Base-by-base conservation (phyloP, 352 stramenopile genomes). In the Pythium brassicae region DNA sequence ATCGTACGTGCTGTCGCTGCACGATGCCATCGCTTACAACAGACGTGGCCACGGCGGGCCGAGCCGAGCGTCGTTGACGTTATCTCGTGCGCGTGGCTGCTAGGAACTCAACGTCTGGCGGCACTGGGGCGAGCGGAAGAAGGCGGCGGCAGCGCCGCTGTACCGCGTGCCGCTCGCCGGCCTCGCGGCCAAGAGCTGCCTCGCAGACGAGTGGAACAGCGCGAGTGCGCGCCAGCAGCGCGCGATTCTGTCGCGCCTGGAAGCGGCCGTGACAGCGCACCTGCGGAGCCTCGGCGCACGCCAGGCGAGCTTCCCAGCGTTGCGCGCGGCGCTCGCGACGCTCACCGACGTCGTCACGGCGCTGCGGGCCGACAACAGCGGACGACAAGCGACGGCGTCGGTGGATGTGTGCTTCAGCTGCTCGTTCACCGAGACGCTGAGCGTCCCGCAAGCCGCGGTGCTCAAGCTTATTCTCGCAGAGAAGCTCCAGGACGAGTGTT, bases 21-120 rank as follows among this genome's bases (percentile, higher is more conserved):
- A n/a, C n/a, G n/a, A n/a, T n/a, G n/a, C n/a, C n/a, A n/a, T n/a
- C n/a, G n/a, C n/a, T n/a, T n/a, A n/a, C n/a, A n/a, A n/a, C n/a
- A 12, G 29, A 35, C 29, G 7, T 35, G 29, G n/a, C n/a, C n/a
- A n/a, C n/a, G n/a, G n/a, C n/a, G n/a, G n/a, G n/a, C n/a, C n/a
- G n/a, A n/a, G n/a, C n/a, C 29, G 29, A 10, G 15, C 19, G 10
- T 50, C 4, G 17, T 40, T 0, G 42, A 22, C 17, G 19, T 22
- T 15, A 15, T 50, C 3, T n/a, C n/a, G n/a, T n/a, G n/a, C n/a
- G n/a, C n/a, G n/a, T 47, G 17, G 1, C 39, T 56, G 4, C 43
- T 52, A 91, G 80, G 83, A 93, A 57, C 65, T 91, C 2, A 77
- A 82, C 44, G 75, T 91, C 20, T 93, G 83, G 83, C 55, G 55